These are phyloP conservation scores for Lophiostoma macrostomum DNA, from an alignment of 495 filamentous ascomycete species.

Conservation along the genomic window DNA sequence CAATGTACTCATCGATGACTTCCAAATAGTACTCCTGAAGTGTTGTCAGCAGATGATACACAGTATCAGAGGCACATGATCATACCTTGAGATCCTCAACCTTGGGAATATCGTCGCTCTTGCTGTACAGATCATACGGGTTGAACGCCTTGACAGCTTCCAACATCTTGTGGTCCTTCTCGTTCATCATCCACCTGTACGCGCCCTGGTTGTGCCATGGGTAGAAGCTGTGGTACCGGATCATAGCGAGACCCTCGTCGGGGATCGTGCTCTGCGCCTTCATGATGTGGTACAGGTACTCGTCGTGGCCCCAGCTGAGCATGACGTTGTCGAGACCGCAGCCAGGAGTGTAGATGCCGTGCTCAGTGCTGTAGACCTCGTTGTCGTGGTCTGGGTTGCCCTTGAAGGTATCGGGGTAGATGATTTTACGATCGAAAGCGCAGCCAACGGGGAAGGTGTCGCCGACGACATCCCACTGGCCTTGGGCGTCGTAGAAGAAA, in stretches of 20 bases:
- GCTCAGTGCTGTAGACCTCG: slow-evolving; percentile 63
- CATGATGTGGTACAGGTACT: slow-evolving; percentile 82
- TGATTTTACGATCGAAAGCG: slow-evolving; percentile 69
- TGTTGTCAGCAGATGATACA: slow-evolving; percentile 6
- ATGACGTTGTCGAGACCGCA: slow-evolving; percentile 82
- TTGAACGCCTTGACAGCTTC: slow-evolving; percentile 82
- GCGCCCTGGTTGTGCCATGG: slow-evolving; percentile 80
- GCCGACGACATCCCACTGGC: slow-evolving; percentile 91
- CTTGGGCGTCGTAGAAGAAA: slow-evolving; percentile 75
- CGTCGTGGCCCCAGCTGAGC: slow-evolving; percentile 89
- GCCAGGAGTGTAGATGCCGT: slow-evolving; percentile 73
- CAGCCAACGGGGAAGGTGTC: slow-evolving; percentile 93
- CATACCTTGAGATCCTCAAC: slow-evolving; percentile 67
- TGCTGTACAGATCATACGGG: slow-evolving; percentile 88
- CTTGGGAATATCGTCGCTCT: slow-evolving; percentile 75
- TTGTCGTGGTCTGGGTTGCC: slow-evolving; percentile 67
- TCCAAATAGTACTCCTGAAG: slow-evolving; percentile 74
- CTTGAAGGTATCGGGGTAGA: slow-evolving; percentile 72
- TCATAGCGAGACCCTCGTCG: slow-evolving; percentile 80
- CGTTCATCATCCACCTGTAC: slow-evolving; percentile 76
- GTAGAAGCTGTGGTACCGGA: slow-evolving; percentile 87
- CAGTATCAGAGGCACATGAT: not conserved
- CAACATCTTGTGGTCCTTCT: slow-evolving; percentile 73
- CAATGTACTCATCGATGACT: slow-evolving; percentile 83
- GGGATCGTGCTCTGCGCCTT: slow-evolving; percentile 76